A percentile compares a stretch with the other conserved stretches of the same genome.
Conservation (phyloP, 169 alveolate species). For the Plasmodium fragile region DNA sequence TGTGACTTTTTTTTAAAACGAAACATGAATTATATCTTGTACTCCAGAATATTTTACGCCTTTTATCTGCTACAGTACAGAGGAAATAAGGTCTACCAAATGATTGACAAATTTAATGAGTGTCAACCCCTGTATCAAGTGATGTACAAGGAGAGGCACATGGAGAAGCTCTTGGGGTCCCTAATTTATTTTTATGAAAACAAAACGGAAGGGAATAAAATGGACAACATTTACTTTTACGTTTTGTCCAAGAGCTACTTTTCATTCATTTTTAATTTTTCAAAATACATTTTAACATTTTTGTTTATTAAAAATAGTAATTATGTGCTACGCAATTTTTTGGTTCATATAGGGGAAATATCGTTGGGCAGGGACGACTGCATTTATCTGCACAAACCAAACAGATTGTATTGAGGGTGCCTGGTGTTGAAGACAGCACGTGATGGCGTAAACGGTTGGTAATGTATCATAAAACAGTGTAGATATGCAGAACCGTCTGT, state of each 20-base stretch:
- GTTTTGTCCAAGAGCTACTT: constrained; percentile 52
- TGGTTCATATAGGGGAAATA: constrained; percentile 20
- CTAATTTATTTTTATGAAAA: constrained; percentile 60
- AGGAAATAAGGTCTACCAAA: constrained; percentile 17
- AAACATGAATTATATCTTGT: constrained; percentile 54
- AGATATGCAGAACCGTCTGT: neutral
- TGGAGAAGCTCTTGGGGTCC: constrained; percentile 21
- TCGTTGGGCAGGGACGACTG: constrained; percentile 2
- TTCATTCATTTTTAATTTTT: constrained; percentile 73
- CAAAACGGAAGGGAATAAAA: constrained; percentile 9
- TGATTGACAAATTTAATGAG: constrained; percentile 37
- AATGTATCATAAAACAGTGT: neutral
- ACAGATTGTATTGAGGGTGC: constrained; percentile 4
- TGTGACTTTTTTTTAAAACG: constrained; percentile 65
- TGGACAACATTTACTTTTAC: constrained; percentile 41
- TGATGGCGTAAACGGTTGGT: neutral
- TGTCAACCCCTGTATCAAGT: constrained; percentile 43
- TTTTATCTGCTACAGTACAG: constrained; percentile 46
- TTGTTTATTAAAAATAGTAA: constrained; percentile 62
- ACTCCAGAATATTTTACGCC: constrained; percentile 72
- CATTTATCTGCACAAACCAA: constrained; percentile 59
- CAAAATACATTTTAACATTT: constrained; percentile 68
- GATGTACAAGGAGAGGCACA: constrained; percentile 75
- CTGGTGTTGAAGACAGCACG: neutral
- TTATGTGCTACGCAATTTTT: constrained; percentile 23